Base-by-base conservation (phyloP, 2,329 filamentous ascomycete genomes). In the Thelonectria discophora region DNA sequence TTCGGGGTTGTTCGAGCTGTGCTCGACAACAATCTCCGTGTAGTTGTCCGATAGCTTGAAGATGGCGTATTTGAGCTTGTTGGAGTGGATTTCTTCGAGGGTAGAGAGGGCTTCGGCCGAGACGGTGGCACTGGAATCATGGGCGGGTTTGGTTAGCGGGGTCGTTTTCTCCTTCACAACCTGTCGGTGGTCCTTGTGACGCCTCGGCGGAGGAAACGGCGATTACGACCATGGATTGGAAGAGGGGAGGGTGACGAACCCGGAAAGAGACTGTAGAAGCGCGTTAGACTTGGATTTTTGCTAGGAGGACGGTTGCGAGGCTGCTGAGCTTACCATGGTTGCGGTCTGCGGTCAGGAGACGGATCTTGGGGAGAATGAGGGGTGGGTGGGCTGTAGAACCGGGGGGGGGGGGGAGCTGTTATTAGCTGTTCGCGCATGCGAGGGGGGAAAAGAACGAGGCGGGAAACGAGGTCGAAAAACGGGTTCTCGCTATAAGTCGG, bases 41-140 rank as follows among this genome's bases (percentile, higher is more conserved):
- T 88, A 88, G 83, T 93, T 86, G 80, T 94, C 90, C 68, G 88
- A 90, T 77, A 95, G 88, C 86, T 93, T 93, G 89, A 87, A 94
- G 84, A 95, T 88, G 82, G 95, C 90, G 86, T 87, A 96, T 82
- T 93, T 94, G 83, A 88, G 84, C 83, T 87, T 88, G 81, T 93
- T 93, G 80, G 81, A 84, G 87, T 94, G 94, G 69, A 94, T 86
- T 71, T 94, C 89, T 80, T 94, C 93, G 86, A 90, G 94, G 63
- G 82, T 79, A 69, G 78, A 77, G 76, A 88, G 86, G 86, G 90
- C 93, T 62, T 94, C 90, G 76, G 86, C 84, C 69, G 85, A 81
- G 73, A 93, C 88, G 76, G 84, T 84, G 72, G 90, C 90, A 85
- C 90, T 93, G 79, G 59, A 60, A 48, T 24, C 60, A 57, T 50